These are phyloP conservation scores for Camellia lanceoleosa DNA, from an alignment of 148 eudicot genomes.

Conservation along the genomic window DNA sequence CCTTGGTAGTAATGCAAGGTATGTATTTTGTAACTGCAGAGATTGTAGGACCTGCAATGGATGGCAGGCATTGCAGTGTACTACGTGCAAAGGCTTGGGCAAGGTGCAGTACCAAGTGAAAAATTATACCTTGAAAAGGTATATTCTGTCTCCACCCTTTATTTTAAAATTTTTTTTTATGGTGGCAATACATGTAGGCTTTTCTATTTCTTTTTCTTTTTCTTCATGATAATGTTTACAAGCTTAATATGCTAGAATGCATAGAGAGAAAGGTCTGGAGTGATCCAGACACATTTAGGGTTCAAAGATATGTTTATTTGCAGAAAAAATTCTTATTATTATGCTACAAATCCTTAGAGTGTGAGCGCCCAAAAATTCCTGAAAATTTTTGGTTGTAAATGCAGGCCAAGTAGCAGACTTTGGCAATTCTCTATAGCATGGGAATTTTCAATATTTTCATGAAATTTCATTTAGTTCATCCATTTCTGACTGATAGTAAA, in stretches of 20 bases:
- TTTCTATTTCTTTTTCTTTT: not conserved
- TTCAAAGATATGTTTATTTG: not conserved
- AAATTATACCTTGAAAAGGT: conserved; percentile 65
- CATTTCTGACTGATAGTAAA: too few species aligned
- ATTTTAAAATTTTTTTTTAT: not conserved
- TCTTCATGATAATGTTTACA: not conserved
- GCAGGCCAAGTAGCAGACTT: not conserved
- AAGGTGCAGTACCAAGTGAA: conserved; percentile 86
- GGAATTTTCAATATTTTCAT: too few species aligned
- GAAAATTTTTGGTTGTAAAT: not conserved
- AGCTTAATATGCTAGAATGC: conserved; percentile 7
- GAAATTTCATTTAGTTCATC: too few species aligned
- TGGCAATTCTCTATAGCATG: too few species aligned
- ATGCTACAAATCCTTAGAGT: not conserved
- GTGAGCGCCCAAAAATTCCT: not conserved
- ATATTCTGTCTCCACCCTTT: conserved; percentile 14
- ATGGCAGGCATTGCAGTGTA: conserved; percentile 88
- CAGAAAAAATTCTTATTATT: not conserved
- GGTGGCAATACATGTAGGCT: not conserved
- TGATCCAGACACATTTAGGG: not conserved
- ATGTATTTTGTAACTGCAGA: conserved; percentile 35
- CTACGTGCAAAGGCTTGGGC: conserved; percentile 86
- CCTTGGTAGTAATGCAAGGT: not conserved
- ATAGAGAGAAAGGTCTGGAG: not conserved
- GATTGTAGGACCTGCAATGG: conserved; percentile 79